phyloP scores from a whole-genome alignment of 2,329 filamentous ascomycete genomes.

The Colletotrichum musicola region DNA sequence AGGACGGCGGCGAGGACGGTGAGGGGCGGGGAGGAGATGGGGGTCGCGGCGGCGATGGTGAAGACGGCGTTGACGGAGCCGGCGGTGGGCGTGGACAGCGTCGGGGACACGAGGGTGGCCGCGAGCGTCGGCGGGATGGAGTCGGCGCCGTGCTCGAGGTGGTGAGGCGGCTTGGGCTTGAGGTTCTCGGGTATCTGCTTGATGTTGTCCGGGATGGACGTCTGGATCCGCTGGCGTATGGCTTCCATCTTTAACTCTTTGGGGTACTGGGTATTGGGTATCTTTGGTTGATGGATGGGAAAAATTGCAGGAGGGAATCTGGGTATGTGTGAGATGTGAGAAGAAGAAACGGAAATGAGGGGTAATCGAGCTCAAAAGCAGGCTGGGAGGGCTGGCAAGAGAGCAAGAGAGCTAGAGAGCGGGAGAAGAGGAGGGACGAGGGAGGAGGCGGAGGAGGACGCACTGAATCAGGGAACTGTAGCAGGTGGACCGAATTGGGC shows the following conservation, averaged over 20 bases:
- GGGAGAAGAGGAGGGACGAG: background rate
- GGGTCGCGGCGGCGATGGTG: slow-evolving; percentile 47
- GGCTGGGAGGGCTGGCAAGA: background rate
- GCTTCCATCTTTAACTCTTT: slow-evolving; percentile 10
- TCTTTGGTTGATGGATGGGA: background rate
- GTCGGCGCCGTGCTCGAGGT: slow-evolving; percentile 31
- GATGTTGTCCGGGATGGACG: slow-evolving; percentile 32
- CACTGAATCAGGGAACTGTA: slow-evolving; percentile 20
- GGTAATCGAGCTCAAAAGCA: background rate
- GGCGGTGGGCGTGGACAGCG: slow-evolving; percentile 24
- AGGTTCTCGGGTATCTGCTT: slow-evolving; percentile 33
- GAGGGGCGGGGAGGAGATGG: slow-evolving; percentile 50
- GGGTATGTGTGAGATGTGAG: background rate
- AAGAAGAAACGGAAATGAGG: background rate
- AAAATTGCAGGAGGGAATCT: background rate
- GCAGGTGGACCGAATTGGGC: slow-evolving; percentile 14
- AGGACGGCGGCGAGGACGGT: slow-evolving; percentile 48
- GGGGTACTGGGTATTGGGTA: background rate
- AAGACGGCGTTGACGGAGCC: slow-evolving; percentile 31
- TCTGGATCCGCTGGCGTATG: slow-evolving; percentile 33
- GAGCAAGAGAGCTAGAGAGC: background rate
- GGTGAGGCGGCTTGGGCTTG: slow-evolving; percentile 34
- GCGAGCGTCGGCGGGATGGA: slow-evolving; percentile 33
- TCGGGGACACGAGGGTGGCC: slow-evolving; percentile 32
- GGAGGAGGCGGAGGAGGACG: background rate